A percentile compares a stretch with the other conserved stretches of the same genome.
Evolutionary conservation across 768 basidiomycete genomes (phyloP).

Genomic region (Podaxis sp.): DNA sequence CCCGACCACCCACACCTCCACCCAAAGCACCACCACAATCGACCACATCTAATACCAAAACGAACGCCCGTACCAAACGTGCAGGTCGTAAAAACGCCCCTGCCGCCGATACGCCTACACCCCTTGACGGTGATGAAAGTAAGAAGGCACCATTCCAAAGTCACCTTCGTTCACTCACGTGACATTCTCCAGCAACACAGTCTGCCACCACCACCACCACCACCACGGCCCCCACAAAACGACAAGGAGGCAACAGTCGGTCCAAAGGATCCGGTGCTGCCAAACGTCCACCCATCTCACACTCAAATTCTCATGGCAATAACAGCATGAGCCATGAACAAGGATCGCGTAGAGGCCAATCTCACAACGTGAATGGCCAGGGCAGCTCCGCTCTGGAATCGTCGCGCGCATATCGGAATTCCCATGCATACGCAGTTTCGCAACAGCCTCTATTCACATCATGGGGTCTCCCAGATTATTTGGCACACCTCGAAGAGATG

Average conservation of each 20-base stretch:
- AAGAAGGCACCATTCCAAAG: slow-evolving; percentile 19
- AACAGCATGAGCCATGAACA: slow-evolving; percentile 36
- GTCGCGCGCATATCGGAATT: slow-evolving; percentile 71
- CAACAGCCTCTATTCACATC: slow-evolving; percentile 79
- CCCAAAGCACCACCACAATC: slow-evolving; percentile 28
- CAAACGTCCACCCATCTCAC: slow-evolving; percentile 36
- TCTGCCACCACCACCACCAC: slow-evolving; percentile 20
- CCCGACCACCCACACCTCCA: slow-evolving; percentile 29
- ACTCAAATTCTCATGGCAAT: slow-evolving; percentile 27
- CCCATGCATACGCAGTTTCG: slow-evolving; percentile 76
- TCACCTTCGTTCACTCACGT: slow-evolving; percentile 6
- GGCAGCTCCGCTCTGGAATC: slow-evolving; percentile 40
- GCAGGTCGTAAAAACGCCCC: slow-evolving; percentile 39
- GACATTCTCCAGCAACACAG: slow-evolving; percentile 15
- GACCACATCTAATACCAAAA: slow-evolving; percentile 29
- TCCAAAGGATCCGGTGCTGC: slow-evolving; percentile 38
- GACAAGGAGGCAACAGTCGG: slow-evolving; percentile 34
- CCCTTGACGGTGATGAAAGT: slow-evolving; percentile 67
- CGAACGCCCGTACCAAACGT: slow-evolving; percentile 39
- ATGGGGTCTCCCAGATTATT: slow-evolving; percentile 93
- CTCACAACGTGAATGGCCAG: slow-evolving; percentile 34
- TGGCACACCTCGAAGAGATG: slow-evolving; percentile 81
- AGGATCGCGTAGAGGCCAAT: slow-evolving; percentile 48
- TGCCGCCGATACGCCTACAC: slow-evolving; percentile 29
- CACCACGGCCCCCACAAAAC: slow-evolving; percentile 26